These are phyloP conservation scores for Cryptosporidium bovis DNA, from an alignment of 169 alveolate species.

Conservation along the genomic window DNA sequence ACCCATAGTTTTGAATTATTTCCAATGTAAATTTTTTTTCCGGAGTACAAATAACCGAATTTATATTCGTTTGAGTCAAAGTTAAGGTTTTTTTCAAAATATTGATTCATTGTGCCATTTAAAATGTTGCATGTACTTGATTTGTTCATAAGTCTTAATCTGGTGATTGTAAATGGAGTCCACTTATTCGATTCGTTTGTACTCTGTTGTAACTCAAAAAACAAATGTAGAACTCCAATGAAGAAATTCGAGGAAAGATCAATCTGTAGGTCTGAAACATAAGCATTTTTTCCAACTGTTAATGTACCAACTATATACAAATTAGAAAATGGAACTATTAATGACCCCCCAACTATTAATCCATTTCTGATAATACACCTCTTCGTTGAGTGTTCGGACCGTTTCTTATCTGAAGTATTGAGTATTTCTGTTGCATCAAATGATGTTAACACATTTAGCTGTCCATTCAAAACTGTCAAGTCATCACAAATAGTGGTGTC, in stretches of 20 bases:
- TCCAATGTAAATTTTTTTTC: slow-evolving; percentile 62
- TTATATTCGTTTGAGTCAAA: background rate
- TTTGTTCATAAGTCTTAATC: slow-evolving; percentile 20
- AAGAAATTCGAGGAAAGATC: slow-evolving; percentile 49
- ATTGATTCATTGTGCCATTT: background rate
- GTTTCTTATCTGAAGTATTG: slow-evolving; percentile 10
- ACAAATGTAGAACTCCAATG: slow-evolving; percentile 38
- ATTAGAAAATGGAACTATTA: slow-evolving; percentile 69
- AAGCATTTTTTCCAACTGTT: slow-evolving; percentile 56
- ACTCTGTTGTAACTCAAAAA: slow-evolving; percentile 24
- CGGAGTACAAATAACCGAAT: slow-evolving; percentile 46
- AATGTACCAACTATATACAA: slow-evolving; percentile 42
- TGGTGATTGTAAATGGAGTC: slow-evolving; percentile 38
- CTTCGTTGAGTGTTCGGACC: slow-evolving; percentile 29
- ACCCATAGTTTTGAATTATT: slow-evolving; percentile 58
- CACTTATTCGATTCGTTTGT: background rate
- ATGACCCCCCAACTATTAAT: slow-evolving; percentile 53
- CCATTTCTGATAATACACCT: slow-evolving; percentile 67
- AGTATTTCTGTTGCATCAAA: slow-evolving; percentile 61
- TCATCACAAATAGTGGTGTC: slow-evolving; percentile 60
- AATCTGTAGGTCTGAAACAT: slow-evolving; percentile 41
- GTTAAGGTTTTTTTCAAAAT: background rate
- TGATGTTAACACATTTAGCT: slow-evolving; percentile 40
- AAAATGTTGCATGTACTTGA: slow-evolving; percentile 12
- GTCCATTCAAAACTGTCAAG: slow-evolving; percentile 62